These are phyloP conservation scores for Penicillium decumbens DNA, from an alignment of 2,329 filamentous ascomycete genomes.

Conservation along the genomic window DNA sequence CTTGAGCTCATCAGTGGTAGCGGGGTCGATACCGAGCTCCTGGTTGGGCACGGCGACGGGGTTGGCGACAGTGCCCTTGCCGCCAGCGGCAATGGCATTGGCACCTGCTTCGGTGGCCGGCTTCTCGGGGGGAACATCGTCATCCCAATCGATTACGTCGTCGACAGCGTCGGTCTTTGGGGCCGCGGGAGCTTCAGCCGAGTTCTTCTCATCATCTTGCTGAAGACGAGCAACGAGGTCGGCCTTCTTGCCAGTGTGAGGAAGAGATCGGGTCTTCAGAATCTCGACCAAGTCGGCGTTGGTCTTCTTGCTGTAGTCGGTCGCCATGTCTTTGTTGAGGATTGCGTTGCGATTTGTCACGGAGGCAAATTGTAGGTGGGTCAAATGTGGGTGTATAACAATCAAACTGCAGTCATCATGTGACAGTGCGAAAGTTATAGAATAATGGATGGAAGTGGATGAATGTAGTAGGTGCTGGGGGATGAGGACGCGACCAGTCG, in stretches of 20 bases:
- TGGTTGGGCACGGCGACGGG: constrained; percentile 41
- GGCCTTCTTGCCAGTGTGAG: constrained; percentile 49
- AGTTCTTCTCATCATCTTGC: constrained; percentile 38
- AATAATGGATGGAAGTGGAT: constrained; percentile 5
- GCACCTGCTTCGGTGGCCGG: constrained; percentile 32
- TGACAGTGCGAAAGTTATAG: neutral
- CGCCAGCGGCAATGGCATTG: constrained; percentile 36
- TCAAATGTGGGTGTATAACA: neutral
- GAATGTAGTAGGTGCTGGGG: constrained; percentile 1
- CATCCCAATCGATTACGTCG: constrained; percentile 46
- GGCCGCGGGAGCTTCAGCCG: constrained; percentile 20
- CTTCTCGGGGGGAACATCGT: constrained; percentile 34
- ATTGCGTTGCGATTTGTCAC: neutral
- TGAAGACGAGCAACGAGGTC: constrained; percentile 47
- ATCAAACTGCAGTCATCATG: constrained; percentile 3
- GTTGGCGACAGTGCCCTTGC: constrained; percentile 36
- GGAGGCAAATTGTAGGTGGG: neutral
- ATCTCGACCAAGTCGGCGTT: constrained; percentile 49
- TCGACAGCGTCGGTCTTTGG: constrained; percentile 31
- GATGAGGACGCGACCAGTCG: constrained; percentile 6
- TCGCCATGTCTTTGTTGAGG: constrained; percentile 28
- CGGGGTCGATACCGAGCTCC: constrained; percentile 35
- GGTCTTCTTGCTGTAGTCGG: constrained; percentile 49
- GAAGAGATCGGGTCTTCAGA: constrained; percentile 46
- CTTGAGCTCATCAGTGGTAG: constrained; percentile 37